A percentile compares a stretch with the other conserved stretches of the same genome.
Conservation (phyloP, 495 filamentous ascomycete genomes). For the Lasiosphaeria miniovina region DNA sequence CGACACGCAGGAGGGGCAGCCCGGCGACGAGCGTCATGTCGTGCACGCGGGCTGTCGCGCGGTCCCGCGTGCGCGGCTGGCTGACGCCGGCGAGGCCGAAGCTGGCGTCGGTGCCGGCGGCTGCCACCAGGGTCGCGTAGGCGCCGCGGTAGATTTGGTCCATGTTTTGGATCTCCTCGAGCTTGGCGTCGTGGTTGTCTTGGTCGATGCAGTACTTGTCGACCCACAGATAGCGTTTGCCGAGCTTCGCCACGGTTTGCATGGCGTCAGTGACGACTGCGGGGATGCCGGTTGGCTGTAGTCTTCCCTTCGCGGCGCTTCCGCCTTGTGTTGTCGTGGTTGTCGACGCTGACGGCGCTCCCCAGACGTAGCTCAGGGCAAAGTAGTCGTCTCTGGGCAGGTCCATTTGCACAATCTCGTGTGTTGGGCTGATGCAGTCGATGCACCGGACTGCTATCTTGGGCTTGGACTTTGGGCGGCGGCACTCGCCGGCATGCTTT, state of each 20-base stretch:
- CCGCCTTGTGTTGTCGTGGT: not conserved
- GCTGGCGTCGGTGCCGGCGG: constrained; percentile 16
- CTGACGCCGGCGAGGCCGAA: constrained; percentile 27
- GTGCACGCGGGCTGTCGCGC: too few relatives aligned
- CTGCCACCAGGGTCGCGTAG: constrained; percentile 24
- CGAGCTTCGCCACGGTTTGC: constrained; percentile 9
- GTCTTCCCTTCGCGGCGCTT: constrained; percentile 2
- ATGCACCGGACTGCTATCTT: not conserved
- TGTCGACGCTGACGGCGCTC: constrained; percentile 1
- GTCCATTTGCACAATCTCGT: not conserved
- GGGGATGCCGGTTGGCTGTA: not conserved
- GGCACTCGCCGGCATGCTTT: not conserved
- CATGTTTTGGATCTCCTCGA: constrained; percentile 22
- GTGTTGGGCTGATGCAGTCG: not conserved
- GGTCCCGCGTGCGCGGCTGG: not conserved
- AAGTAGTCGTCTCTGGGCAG: constrained; percentile 8
- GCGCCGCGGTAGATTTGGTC: constrained; percentile 22
- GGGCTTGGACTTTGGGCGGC: not conserved
- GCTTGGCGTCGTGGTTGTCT: constrained; percentile 3
- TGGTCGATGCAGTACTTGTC: constrained; percentile 29
- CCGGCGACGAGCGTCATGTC: not conserved
- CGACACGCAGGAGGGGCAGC: not conserved
- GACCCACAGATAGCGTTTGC: constrained; percentile 23
- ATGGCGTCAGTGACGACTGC: constrained; percentile 28
- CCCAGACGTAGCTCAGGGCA: constrained; percentile 26